Evolutionary conservation across 306 rosid genomes (phyloP), one percentile per base, ranked within the genome.

Genomic region (Hippophae gyantsensis): DNA sequence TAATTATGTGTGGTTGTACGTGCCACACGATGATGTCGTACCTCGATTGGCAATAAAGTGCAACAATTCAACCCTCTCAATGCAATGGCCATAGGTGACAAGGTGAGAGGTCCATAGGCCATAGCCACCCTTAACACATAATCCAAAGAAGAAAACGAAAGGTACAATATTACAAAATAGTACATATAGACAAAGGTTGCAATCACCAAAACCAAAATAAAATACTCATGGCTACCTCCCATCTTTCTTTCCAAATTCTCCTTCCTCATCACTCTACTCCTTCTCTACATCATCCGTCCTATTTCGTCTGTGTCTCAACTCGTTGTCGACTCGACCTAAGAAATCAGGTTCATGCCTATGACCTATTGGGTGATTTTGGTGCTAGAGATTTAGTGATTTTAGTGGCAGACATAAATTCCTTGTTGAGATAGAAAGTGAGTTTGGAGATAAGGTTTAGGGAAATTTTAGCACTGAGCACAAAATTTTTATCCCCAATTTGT

Each of bases 391-490:
- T 3, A 32, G 1, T 18, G 23, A 18, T 18, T 18, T 18, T 18
- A 1, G 1, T 18, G 23, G 23, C 5, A 71, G 98, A 57, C 96
- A 87, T 73, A 96, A 96, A 0, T 90, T 78, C 56, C 96, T 90
- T 0, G 98, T 87, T 8, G 98, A 90, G 55, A 0, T 90, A 38
- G 98, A 76, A 7, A 90, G 98, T 18, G 2, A 50, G 5, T 90
- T 87, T 59, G 95, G 75, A 5, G 96, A 90, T 5, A 90, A 87
- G 65, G 98, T 87, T 42, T 40, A 85, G 7, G 92, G 96, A n/a
- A 65, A 13, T 32, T 2, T 0, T 1, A 42, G 52, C 74, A 87
- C 89, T 0, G 89, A 90, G 49, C 98, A 90, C 78, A 90, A 74
- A 47, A 90, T 90, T 62, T 92, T 90, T 8, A 87, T 87, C 75